phyloP scores from a whole-genome alignment of 2,329 filamentous ascomycete genomes.

The Fusarium succisae region DNA sequence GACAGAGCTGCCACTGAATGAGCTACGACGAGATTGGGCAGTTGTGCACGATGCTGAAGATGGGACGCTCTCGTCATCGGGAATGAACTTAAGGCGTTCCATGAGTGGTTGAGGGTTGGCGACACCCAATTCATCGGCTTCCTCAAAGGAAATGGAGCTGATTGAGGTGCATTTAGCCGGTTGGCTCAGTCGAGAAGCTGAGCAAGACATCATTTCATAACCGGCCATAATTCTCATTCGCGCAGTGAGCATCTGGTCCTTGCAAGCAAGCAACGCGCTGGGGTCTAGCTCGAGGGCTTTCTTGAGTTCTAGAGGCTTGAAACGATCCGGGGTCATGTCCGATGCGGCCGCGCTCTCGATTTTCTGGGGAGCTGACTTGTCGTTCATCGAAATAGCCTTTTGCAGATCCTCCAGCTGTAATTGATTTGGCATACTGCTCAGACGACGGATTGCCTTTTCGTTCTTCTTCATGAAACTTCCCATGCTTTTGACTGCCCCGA shows the following conservation, averaged over 20 bases:
- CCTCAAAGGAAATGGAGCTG: accelerated
- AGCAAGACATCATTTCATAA: background rate
- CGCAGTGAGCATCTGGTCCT: background rate
- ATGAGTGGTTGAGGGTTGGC: background rate
- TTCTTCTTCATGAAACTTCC: slow-evolving; percentile 33
- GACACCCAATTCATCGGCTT: accelerated
- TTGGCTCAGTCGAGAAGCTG: background rate
- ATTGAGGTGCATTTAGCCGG: accelerated
- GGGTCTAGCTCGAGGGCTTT: background rate
- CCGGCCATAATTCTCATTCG: background rate
- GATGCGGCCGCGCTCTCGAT: accelerated
- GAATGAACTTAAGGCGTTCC: background rate
- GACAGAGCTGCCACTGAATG: slow-evolving; percentile 5
- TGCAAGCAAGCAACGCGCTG: background rate
- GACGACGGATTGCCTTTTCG: slow-evolving; percentile 21
- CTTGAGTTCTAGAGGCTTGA: accelerated
- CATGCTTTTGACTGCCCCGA: slow-evolving; percentile 16
- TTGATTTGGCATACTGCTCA: slow-evolving; percentile 19
- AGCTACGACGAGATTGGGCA: slow-evolving; percentile 3
- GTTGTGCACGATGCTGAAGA: background rate
- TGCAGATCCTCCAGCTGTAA: slow-evolving; percentile 12
- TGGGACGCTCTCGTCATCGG: background rate
- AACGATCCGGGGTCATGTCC: accelerated
- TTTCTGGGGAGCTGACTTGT: accelerated
- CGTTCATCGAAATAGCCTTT: background rate